These are phyloP conservation scores for Petunia axillaris DNA, from an alignment of 257 asterid species.

Conservation along the genomic window DNA sequence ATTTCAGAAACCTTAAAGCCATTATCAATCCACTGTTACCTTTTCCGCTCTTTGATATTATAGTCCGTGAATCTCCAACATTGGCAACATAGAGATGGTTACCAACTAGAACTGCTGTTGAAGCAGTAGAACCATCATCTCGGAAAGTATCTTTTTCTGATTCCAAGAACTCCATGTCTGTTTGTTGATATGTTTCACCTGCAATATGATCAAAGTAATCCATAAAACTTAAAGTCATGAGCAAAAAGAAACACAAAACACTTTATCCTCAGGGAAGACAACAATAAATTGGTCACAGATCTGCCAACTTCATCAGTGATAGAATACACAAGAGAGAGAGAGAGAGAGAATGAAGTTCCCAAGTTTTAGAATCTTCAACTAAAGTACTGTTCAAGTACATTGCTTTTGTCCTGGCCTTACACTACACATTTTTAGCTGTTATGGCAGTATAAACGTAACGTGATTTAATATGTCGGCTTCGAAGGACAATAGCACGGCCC, in stretches of 20 bases:
- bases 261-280: neutral
- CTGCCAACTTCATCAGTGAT: neutral
- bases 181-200: constrained; percentile 91
- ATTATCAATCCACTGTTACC: constrained; percentile 50
- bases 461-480: constrained; percentile 19
- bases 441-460: neutral
- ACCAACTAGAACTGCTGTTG: constrained; percentile 83
- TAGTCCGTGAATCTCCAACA: constrained; percentile 98
- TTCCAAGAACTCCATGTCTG: constrained; percentile 82
- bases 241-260: neutral
- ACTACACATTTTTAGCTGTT: neutral
- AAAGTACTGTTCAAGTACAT: neutral
- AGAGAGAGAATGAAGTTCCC: neutral
- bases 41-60: constrained; percentile 87
- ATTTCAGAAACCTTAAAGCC: neutral
- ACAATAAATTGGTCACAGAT: neutral
- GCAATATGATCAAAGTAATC: constrained; percentile 31
- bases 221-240: neutral
- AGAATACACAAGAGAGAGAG: neutral
- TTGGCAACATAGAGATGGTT: constrained; percentile 96
- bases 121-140: constrained; percentile 99
- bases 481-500: constrained; percentile 16
- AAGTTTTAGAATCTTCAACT: constrained; percentile 10
- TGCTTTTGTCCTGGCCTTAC: neutral
- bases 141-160: constrained; percentile 90